Evolutionary conservation across 306 rosid species (phyloP).

Genomic region (Vigna angularis): DNA sequence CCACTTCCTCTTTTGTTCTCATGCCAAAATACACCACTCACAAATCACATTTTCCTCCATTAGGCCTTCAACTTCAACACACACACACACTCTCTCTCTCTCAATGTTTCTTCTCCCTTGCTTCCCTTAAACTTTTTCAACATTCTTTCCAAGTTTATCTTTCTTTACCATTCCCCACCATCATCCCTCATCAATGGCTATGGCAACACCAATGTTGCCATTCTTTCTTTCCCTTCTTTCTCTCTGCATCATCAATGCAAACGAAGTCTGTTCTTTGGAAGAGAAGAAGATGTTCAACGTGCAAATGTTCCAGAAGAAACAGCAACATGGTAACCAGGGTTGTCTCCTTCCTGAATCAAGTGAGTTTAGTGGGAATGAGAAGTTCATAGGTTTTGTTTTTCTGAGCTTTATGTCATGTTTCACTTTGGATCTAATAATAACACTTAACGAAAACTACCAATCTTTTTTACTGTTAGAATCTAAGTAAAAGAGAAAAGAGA

Average conservation of each 20-base stretch:
- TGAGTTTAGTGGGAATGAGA: conserved; percentile 45
- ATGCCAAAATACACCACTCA: conserved; percentile 70
- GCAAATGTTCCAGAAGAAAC: conserved; percentile 44
- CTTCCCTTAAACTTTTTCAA: conserved; percentile 26
- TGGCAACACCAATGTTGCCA: conserved; percentile 23
- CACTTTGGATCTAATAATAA: conserved; percentile 53
- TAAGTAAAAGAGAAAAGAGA: conserved; percentile 31
- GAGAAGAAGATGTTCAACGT: conserved; percentile 58
- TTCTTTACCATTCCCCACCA: conserved; percentile 26
- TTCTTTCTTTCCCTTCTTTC: conserved; percentile 44
- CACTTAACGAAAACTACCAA: conserved; percentile 27
- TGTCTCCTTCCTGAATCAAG: conserved; percentile 59
- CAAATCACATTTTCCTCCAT: conserved; percentile 60
- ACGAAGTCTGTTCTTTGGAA: conserved; percentile 46
- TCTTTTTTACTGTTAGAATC: conserved; percentile 49
- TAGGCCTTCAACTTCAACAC: conserved; percentile 30
- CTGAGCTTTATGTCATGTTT: conserved; percentile 35
- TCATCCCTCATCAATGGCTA: conserved; percentile 48
- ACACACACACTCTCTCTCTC: conserved; percentile 5
- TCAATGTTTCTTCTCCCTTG: conserved; percentile 38
- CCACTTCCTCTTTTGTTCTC: conserved; percentile 83
- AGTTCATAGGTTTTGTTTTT: conserved; percentile 13
- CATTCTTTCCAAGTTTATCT: conserved; percentile 20
- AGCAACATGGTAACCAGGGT: conserved; percentile 23
- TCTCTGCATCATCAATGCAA: conserved; percentile 49